Base-by-base conservation (phyloP, 345 rosid species). In the Citrus reticulata region DNA sequence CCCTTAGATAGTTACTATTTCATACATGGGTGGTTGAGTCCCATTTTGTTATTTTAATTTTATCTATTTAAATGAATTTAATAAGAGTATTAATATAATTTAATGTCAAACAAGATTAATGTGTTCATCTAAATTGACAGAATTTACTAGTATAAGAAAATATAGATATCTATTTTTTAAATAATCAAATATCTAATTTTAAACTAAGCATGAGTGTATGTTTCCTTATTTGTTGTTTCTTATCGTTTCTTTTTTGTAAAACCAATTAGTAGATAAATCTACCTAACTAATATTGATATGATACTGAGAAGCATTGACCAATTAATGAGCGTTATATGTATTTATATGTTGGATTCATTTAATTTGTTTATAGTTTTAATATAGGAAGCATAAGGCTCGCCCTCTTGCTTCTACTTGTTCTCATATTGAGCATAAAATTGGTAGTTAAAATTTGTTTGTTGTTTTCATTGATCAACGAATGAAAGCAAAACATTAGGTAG, bases 221-320 rank as follows among this genome's bases (percentile, higher is more conserved):
- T 54, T 54, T 54, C 22, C 0, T 54, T 54, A 16, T 17, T 54
- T 54, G 2, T 54, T 54, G 19, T 54, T 17, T 54, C 22, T 5
- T 16, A 49, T 49, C 9, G 13, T 16, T 4, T 16, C 2, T 5
- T 17, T 17, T 54, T 17, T 17, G 22, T 5, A 54, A 54, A 54
- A 54, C 13, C 11, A 2, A 61, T 42, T 51, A 61, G n/a, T 37
- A 30, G 70, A 4, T 60, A 66, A 71, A 39, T 40, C 72, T 32
- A 79, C 84, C 86, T 79, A 83, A 81, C 84, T 72, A 9, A 65
- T 16, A 34, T 19, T 7, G 84, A 76, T 68, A 17, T 37, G 76
- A 79, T 59, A 59, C 78, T 68, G 58, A 66, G 75, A 25, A 74
- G 80, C 74, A 67, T 80, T 35, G 71, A 77, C 54, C 68, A 68